These are phyloP conservation scores for Fusarium subglutinans DNA, from an alignment of 2,329 filamentous ascomycete species.

Conservation along the genomic window DNA sequence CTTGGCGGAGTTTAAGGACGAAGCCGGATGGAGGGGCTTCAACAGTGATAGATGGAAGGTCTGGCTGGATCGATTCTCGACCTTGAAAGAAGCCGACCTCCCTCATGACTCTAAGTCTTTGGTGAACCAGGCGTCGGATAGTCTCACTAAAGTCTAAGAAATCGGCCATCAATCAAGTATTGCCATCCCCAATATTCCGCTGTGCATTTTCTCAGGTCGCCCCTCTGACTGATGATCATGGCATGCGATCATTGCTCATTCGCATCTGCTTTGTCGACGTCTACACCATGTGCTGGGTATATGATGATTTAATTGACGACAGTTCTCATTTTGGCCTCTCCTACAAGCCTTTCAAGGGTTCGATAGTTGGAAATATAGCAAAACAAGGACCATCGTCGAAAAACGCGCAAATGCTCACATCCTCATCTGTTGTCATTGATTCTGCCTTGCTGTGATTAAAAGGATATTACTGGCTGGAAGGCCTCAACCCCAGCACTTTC, in stretches of 20 bases:
- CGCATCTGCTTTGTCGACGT: no score
- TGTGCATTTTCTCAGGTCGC: background rate
- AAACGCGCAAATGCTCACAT: background rate
- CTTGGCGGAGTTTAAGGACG: background rate
- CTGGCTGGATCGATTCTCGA: conserved; percentile 3
- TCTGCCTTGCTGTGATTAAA: background rate
- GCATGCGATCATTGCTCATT: no score
- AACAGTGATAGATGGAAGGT: conserved; percentile 20
- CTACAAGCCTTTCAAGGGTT: no score
- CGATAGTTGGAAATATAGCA: background rate
- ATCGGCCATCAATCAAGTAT: background rate
- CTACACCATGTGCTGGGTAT: no score
- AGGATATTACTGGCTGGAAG: background rate
- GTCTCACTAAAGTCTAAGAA: background rate
- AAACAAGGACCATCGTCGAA: no score
- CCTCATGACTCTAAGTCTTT: no score
- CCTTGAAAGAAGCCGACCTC: background rate
- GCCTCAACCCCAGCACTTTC: background rate
- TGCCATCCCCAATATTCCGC: background rate
- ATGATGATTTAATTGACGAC: background rate
- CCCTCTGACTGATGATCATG: background rate
- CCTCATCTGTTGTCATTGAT: background rate
- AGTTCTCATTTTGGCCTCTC: no score
- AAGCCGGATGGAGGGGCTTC: conserved; percentile 27
- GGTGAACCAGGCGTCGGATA: background rate